Base-by-base conservation (phyloP, 2,329 filamentous ascomycete species). In the Amesomyces nigricolor region DNA sequence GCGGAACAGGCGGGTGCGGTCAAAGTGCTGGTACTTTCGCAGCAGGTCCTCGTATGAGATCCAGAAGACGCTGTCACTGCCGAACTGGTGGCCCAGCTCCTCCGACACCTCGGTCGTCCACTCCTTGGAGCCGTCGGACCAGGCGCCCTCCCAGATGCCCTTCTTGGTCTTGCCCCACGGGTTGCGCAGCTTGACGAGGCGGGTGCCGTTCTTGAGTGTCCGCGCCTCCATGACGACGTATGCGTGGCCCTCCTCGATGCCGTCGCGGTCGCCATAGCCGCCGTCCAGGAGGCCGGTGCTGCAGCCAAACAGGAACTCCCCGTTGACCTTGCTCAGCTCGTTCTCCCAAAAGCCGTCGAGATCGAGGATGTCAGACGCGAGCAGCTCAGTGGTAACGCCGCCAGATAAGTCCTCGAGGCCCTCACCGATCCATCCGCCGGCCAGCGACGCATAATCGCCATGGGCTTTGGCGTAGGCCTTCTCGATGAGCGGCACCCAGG, bases 391-490 rank as follows among this genome's bases (percentile, higher is more conserved):
- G 0, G 83, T 86, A 5, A 88, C 82, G 29, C 85, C 85, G 9
- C 85, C 85, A 0, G 78, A 82, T 4, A 84, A 72, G 65, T 86
- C 77, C 54, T 83, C 81, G 16, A 83, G 73, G 6, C 76, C 81
- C 63, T 83, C 81, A 16, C 81, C 76, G 10, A 74, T 74, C 66
- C 85, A 89, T 0, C 88, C 88, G 6, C 88, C 87, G 40, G 87
- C 80, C 35, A 95, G 88, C 1, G 86, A 79, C 16, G 78, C 81
- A 62, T 87, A 95, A 65, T 94, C 89, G 4, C 87, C 88, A 59
- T 91, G 88, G 0, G 87, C 86, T 67, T 91, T 91, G 16, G 88
- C 88, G 63, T 88, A 91, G 1, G 86, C 87, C 68, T 91, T 91
- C 64, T 91, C 88, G 0, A 91, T 77, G 19, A 91, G 74, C 0